Conservation (phyloP, 805 yeast species). For the Wickerhamomyces queroliae region DNA sequence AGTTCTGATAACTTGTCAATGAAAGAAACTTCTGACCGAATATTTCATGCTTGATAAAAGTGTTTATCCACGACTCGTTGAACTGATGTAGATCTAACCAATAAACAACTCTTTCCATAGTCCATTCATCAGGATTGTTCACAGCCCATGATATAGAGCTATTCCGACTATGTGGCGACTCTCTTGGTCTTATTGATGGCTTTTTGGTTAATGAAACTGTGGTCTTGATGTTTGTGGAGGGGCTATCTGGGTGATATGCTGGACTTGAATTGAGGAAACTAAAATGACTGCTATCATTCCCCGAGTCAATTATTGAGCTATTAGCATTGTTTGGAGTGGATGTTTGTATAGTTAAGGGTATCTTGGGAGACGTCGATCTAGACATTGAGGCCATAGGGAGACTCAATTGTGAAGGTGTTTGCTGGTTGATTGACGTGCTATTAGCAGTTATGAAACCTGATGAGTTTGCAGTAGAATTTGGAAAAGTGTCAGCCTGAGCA, state of each 20-base stretch:
- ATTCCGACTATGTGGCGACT: conserved; percentile 20
- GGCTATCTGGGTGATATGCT: conserved; percentile 8
- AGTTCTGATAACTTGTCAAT: conserved; percentile 61
- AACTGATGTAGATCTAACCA: conserved; percentile 73
- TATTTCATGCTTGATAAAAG: conserved; percentile 52
- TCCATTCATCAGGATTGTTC: conserved; percentile 61
- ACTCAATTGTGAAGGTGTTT: conserved; percentile 14
- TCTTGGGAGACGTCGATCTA: conserved; percentile 7
- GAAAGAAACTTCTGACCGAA: conserved; percentile 60
- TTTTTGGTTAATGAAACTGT: not conserved
- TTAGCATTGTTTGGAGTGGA: conserved; percentile 8
- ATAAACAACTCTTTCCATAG: conserved; percentile 50
- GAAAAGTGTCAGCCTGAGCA: not conserved
- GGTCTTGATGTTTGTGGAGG: conserved; percentile 3
- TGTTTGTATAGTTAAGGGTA: conserved; percentile 6
- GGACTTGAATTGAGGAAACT: conserved; percentile 19
- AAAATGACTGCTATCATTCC: conserved; percentile 13
- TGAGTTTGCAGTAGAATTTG: not conserved
- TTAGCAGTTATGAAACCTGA: conserved; percentile 5
- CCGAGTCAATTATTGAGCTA: not conserved
- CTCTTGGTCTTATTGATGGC: conserved; percentile 1
- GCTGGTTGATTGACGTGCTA: conserved; percentile 1
- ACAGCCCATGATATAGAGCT: conserved; percentile 40
- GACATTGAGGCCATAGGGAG: conserved; percentile 10
- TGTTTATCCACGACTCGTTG: conserved; percentile 66